phyloP scores from a whole-genome alignment of 768 basidiomycete genomes.

The Boletus tylopilopsis region DNA sequence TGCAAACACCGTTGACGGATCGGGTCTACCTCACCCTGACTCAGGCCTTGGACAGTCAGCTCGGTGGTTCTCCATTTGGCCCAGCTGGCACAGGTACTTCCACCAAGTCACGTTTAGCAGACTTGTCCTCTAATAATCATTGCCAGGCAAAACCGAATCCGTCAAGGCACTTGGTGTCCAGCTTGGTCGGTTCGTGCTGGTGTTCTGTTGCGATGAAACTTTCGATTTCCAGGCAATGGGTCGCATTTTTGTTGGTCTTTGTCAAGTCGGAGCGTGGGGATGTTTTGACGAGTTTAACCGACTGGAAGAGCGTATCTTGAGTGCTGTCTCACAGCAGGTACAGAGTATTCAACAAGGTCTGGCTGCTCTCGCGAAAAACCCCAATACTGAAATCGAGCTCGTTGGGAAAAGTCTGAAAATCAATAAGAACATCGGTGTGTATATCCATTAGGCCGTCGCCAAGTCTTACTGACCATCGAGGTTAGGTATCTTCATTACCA shows the following conservation, averaged over 20 bases:
- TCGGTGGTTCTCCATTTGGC: conserved; percentile 97
- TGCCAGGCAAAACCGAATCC: conserved; percentile 92
- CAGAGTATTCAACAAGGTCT: conserved; percentile 98
- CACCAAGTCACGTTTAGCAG: neutral
- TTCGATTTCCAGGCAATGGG: conserved; percentile 99
- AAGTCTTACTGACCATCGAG: conserved; percentile 7
- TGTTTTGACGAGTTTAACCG: conserved; percentile 98
- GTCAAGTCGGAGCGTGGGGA: conserved; percentile 99
- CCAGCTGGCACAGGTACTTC: conserved; percentile 89
- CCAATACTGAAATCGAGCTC: conserved; percentile 88
- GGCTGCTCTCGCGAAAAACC: conserved; percentile 75
- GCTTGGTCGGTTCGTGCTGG: conserved; percentile 96
- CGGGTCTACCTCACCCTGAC: conserved; percentile 95
- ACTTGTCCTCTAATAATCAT: conserved; percentile 2
- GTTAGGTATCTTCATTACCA: conserved; percentile 95
- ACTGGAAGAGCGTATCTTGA: conserved; percentile 94
- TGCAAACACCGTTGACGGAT: conserved; percentile 97
- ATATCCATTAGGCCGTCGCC: neutral
- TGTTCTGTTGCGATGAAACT: conserved; percentile 99
- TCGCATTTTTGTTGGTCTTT: conserved; percentile 96
- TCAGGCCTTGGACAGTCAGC: conserved; percentile 90
- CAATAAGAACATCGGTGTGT: conserved; percentile 85
- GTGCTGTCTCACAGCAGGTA: conserved; percentile 98
- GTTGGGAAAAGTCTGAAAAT: conserved; percentile 93
- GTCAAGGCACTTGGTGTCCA: conserved; percentile 98